A percentile compares a stretch with the other conserved stretches of the same genome.
phyloP scores from a whole-genome alignment of 371 early-diverging fungal genomes.

The Rhizopus stolonifer region DNA sequence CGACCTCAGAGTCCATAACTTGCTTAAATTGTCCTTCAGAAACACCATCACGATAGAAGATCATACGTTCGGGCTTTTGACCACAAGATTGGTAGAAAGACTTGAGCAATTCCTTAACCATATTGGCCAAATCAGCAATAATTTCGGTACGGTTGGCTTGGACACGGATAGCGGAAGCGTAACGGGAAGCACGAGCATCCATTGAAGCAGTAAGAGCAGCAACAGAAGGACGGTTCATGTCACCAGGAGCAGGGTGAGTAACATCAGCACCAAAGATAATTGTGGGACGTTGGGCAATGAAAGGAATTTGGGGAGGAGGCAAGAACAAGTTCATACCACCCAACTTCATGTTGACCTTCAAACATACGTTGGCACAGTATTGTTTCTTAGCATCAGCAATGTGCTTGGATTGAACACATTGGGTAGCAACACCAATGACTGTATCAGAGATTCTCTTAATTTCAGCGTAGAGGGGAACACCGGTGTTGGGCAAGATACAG shows the following conservation, averaged over 20 bases:
- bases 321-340: constrained; percentile 78
- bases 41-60: constrained; percentile 95
- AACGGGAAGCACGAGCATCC: constrained; percentile 85
- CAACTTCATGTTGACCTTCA: constrained; percentile 90
- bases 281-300: constrained; percentile 74
- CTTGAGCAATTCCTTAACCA: constrained; percentile 82
- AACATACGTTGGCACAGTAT: constrained; percentile 75
- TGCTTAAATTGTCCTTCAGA: constrained; percentile 88
- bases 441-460: constrained; percentile 95
- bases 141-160: constrained; percentile 88
- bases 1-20: constrained; percentile 79
- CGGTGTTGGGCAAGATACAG: constrained; percentile 87
- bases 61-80: constrained; percentile 80
- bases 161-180: constrained; percentile 78
- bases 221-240: constrained; percentile 79
- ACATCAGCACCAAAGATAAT: constrained; percentile 97
- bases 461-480: constrained; percentile 85
- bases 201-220: constrained; percentile 70
- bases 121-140: constrained; percentile 79
- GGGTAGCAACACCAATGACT: constrained; percentile 85
- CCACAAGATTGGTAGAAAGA: constrained; percentile 76
- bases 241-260: constrained; percentile 83
- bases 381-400: constrained; percentile 59
- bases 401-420: constrained; percentile 89
- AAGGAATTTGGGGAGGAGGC: constrained; percentile 44